Evolutionary conservation across 192 early-diverging fungal species (phyloP).

Genomic region (Gamsiella multidivaricata): DNA sequence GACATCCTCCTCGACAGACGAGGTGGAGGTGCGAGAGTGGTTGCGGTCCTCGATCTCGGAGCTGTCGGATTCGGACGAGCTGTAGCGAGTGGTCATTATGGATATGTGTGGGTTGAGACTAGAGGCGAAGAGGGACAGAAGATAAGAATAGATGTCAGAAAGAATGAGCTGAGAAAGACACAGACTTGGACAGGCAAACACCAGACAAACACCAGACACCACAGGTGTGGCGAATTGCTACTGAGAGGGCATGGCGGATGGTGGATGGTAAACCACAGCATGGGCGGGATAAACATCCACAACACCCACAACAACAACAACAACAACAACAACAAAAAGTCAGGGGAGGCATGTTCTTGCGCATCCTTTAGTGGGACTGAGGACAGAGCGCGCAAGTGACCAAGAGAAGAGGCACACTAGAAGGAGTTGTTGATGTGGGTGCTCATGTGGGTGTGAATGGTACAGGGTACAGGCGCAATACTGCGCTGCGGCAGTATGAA

Average conservation of each 20-base stretch:
- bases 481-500: too few species aligned
- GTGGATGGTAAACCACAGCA: too few species aligned
- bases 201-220: background rate
- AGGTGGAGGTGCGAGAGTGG: constrained; percentile 63
- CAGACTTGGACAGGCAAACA: background rate
- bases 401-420: too few species aligned
- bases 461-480: too few species aligned
- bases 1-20: constrained; percentile 60
- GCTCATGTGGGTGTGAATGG: too few species aligned
- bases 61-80: constrained; percentile 43
- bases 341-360: too few species aligned
- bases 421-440: too few species aligned
- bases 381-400: too few species aligned
- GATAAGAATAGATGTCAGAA: background rate
- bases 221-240: background rate
- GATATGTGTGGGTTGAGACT: background rate
- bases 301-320: too few species aligned
- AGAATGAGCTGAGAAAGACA: background rate
- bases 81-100: constrained; percentile 50
- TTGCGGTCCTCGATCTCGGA: constrained; percentile 42
- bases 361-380: too few species aligned
- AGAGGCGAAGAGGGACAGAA: background rate
- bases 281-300: background rate
- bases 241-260: background rate
- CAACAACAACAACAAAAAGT: too few species aligned